A percentile compares a stretch with the other conserved stretches of the same genome.
Evolutionary conservation across 495 filamentous ascomycete genomes (phyloP).

Genomic region (Chlorociboria aeruginascens): DNA sequence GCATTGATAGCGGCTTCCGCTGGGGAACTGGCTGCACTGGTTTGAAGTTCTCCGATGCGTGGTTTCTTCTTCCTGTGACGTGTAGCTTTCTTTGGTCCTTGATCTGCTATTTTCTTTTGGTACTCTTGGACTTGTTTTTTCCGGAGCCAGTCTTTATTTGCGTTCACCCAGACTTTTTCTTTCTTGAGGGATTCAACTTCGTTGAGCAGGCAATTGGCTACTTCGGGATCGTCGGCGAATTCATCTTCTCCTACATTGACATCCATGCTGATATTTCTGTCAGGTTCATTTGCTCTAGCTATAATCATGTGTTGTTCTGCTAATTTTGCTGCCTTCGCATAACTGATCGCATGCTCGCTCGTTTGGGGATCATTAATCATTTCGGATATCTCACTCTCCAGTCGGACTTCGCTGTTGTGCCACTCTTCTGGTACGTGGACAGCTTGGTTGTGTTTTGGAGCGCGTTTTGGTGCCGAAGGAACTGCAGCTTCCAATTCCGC

Average conservation of each 20-base stretch:
- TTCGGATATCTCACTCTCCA: slow-evolving; percentile 38
- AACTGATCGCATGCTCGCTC: slow-evolving; percentile 30
- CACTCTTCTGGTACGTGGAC: slow-evolving; percentile 28
- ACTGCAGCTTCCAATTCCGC: not conserved
- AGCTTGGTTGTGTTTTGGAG: not conserved
- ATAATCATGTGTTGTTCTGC: slow-evolving; percentile 24
- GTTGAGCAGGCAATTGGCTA: slow-evolving; percentile 60
- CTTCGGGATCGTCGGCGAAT: slow-evolving; percentile 80
- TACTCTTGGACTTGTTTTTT: slow-evolving; percentile 66
- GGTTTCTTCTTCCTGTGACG: slow-evolving; percentile 39
- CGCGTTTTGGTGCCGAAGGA: slow-evolving; percentile 1
- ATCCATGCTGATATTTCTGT: slow-evolving; percentile 28
- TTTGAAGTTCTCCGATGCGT: slow-evolving; percentile 46
- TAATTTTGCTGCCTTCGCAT: slow-evolving; percentile 28
- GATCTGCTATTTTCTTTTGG: slow-evolving; percentile 47
- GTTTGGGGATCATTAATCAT: slow-evolving; percentile 35
- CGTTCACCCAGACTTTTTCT: slow-evolving; percentile 83
- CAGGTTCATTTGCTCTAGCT: slow-evolving; percentile 18
- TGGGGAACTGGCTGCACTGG: slow-evolving; percentile 42
- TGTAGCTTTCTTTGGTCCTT: slow-evolving; percentile 35
- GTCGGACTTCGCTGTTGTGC: slow-evolving; percentile 32
- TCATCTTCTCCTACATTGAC: slow-evolving; percentile 59
- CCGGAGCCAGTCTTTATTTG: slow-evolving; percentile 83
- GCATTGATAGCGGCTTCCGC: slow-evolving; percentile 65
- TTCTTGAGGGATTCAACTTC: slow-evolving; percentile 62